These are phyloP conservation scores for Terfezia boudieri DNA, from an alignment of 495 filamentous ascomycete species.

Conservation along the genomic window DNA sequence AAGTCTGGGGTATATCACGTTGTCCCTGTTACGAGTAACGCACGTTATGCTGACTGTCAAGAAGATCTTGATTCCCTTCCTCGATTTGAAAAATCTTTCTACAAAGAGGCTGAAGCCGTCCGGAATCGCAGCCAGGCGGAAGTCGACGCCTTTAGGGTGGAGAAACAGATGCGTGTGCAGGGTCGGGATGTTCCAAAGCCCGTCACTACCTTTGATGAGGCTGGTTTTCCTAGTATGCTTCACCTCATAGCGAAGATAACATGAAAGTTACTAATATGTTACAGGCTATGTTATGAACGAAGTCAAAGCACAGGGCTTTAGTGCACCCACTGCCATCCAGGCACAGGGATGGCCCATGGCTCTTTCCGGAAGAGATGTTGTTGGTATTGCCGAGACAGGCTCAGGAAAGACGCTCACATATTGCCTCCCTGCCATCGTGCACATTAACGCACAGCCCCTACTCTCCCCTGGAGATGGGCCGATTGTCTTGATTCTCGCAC, in stretches of 20 bases:
- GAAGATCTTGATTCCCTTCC: slow-evolving; percentile 56
- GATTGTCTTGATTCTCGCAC: slow-evolving; percentile 85
- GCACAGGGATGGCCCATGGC: slow-evolving; percentile 99
- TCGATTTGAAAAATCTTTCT: slow-evolving; percentile 98
- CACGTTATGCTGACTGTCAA: slow-evolving; percentile 4
- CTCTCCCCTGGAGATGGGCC: slow-evolving; percentile 92
- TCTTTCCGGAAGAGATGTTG: slow-evolving; percentile 89
- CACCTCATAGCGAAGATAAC: not conserved
- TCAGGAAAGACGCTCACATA: slow-evolving; percentile 98
- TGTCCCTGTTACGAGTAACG: not conserved
- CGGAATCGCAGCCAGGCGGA: slow-evolving; percentile 49
- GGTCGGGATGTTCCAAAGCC: slow-evolving; percentile 69
- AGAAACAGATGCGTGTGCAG: slow-evolving; percentile 55
- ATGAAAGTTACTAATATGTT: not conserved
- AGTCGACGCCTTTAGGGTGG: slow-evolving; percentile 64
- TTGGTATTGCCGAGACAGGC: slow-evolving; percentile 97
- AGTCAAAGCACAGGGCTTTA: slow-evolving; percentile 92
- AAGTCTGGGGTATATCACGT: slow-evolving; percentile 53
- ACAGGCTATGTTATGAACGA: slow-evolving; percentile 80
- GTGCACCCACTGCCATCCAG: slow-evolving; percentile 81
- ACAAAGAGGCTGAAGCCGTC: slow-evolving; percentile 77
- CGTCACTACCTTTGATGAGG: slow-evolving; percentile 91
- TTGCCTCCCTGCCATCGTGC: slow-evolving; percentile 93
- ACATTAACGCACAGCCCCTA: slow-evolving; percentile 97
- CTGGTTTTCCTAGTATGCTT: slow-evolving; percentile 50